Conservation (phyloP, 768 basidiomycete species). For the Xerocomellus dryophilus region DNA sequence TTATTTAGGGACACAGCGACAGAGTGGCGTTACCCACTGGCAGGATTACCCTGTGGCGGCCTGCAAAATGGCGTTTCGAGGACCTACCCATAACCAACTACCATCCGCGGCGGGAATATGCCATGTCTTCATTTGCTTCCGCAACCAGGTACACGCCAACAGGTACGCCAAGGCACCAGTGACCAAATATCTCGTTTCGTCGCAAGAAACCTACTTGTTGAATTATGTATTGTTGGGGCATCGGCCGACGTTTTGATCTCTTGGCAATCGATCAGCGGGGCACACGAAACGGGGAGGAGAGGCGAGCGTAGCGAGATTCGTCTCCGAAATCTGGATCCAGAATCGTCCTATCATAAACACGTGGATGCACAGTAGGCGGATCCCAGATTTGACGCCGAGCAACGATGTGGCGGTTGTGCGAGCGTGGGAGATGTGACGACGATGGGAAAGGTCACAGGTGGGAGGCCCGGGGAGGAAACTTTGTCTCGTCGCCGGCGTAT, state of each 20-base stretch:
- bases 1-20: neutral
- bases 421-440: slow-evolving; percentile 15
- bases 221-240: neutral
- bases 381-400: neutral
- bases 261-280: neutral
- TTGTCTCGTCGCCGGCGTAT: neutral
- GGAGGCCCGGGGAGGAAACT: too few species aligned
- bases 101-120: too few species aligned
- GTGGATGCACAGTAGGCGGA: too few species aligned
- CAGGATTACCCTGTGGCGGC: neutral
- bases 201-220: neutral
- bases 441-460: neutral
- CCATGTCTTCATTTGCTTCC: neutral
- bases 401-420: slow-evolving; percentile 9
- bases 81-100: too few species aligned
- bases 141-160: neutral
- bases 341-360: neutral
- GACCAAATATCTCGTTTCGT: neutral
- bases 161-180: neutral
- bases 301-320: neutral
- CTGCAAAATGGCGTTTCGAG: too few species aligned
- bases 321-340: neutral
- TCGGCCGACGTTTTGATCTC: neutral
- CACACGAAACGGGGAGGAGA: neutral
- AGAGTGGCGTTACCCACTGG: neutral